Evolutionary conservation across 352 stramenopile species (phyloP).

Genomic region (Globisporangium polare): DNA sequence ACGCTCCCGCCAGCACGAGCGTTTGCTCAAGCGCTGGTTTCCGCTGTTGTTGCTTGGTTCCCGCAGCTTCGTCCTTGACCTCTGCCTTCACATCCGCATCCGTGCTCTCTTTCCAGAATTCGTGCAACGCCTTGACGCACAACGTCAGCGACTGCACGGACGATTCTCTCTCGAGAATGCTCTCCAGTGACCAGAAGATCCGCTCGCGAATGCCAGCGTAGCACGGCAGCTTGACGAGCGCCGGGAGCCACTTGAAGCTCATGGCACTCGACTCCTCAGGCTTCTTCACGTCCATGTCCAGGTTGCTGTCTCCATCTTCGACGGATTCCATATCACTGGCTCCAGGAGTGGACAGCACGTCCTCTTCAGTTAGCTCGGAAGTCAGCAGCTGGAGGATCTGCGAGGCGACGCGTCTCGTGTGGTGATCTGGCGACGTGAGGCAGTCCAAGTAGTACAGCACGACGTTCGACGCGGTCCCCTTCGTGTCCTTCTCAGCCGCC

Average conservation of each 20-base stretch:
- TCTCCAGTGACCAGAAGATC: constrained; percentile 66
- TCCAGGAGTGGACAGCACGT: constrained; percentile 8
- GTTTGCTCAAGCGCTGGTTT: constrained; percentile 51
- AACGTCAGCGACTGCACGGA: constrained; percentile 58
- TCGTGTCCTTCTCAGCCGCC: constrained; percentile 25
- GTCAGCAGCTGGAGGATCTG: constrained; percentile 68
- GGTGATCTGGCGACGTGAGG: constrained; percentile 44
- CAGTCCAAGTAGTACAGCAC: constrained; percentile 73
- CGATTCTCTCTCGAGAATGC: constrained; percentile 65
- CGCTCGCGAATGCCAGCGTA: constrained; percentile 50
- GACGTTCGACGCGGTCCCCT: constrained; percentile 38
- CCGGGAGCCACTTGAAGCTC: constrained; percentile 66
- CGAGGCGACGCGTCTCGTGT: constrained; percentile 52
- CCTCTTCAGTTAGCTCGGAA: constrained; percentile 20
- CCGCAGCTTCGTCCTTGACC: background rate
- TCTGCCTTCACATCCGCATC: constrained; percentile 10
- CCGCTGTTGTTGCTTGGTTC: constrained; percentile 13
- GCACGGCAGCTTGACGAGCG: constrained; percentile 62
- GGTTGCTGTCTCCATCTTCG: constrained; percentile 23
- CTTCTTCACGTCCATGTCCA: constrained; percentile 22
- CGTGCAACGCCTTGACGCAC: constrained; percentile 64
- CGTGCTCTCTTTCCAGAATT: constrained; percentile 48
- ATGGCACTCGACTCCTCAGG: constrained; percentile 22
- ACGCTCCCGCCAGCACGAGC: constrained; percentile 54
- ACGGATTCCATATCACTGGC: constrained; percentile 21